Evolutionary conservation across 2,329 filamentous ascomycete genomes (phyloP).

Genomic region (Teratosphaeria zuluensis): DNA sequence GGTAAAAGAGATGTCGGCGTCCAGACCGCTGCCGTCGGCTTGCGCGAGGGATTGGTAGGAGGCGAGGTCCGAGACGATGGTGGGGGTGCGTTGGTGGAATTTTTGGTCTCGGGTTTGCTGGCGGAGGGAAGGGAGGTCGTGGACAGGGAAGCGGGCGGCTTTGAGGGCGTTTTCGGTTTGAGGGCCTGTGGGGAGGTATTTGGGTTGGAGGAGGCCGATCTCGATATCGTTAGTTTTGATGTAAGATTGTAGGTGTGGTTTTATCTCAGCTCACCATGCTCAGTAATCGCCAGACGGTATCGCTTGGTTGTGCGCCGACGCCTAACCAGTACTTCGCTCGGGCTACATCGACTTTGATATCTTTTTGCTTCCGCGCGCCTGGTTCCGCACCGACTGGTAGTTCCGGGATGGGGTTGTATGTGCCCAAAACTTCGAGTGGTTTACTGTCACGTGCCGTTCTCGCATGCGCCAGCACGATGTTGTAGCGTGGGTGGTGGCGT

Average conservation of each 20-base stretch:
- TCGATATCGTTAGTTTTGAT: constrained; percentile 7
- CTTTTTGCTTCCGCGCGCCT: constrained; percentile 65
- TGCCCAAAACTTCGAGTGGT: constrained; percentile 82
- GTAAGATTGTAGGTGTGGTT: not conserved
- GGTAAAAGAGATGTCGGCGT: not conserved
- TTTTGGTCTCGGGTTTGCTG: not conserved
- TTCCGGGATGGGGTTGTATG: constrained; percentile 52
- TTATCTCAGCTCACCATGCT: constrained; percentile 53
- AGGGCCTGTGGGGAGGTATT: constrained; percentile 25
- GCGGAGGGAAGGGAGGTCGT: constrained; percentile 5
- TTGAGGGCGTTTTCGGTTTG: constrained; percentile 23
- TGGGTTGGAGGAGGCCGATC: constrained; percentile 35
- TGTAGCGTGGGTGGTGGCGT: constrained; percentile 84
- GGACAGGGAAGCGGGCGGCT: constrained; percentile 22
- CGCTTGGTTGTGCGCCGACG: constrained; percentile 88
- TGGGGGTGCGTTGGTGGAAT: not conserved
- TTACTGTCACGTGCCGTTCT: constrained; percentile 78
- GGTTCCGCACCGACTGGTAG: constrained; percentile 42
- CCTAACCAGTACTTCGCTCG: constrained; percentile 93
- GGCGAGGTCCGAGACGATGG: not conserved
- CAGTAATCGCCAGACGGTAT: constrained; percentile 78
- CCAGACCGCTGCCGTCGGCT: not conserved
- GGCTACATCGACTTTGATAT: constrained; percentile 73
- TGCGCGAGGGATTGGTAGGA: not conserved
- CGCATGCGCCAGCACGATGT: constrained; percentile 87